Evolutionary conservation across 2,329 filamentous ascomycete genomes (phyloP), one percentile per base, ranked within the genome.

Genomic region (Lithohypha guttulata): DNA sequence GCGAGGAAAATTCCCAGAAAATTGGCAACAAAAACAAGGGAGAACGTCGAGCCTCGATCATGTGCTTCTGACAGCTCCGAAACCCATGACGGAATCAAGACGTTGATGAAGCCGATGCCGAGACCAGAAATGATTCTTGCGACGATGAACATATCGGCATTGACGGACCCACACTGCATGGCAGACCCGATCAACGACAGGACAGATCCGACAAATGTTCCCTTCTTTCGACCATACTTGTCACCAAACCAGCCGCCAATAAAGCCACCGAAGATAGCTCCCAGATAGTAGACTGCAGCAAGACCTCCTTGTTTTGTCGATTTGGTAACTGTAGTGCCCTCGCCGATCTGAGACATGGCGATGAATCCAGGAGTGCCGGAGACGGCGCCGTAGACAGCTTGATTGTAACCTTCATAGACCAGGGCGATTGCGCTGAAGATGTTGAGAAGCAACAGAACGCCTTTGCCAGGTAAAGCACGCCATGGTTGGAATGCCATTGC

Each of bases 1-100:
- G 51, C 51, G 19, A 54, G 47, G 19, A 54, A 49, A 19, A 54
- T 35, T 13, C 52, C 53, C 19, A 54, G 44, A 44, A 83, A 82
- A 52, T 84, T 84, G 6, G 83, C 58, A 0, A 78, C 83, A 46
- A 84, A 84, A 51, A 84, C 79, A 39, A 81, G 76, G 7, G 77
- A 75, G 41, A 84, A 74, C 46, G 81, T 81, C 33, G 76, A 69
- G 4, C 81, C 81, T 27, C 81, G 70, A 2, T 73, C 77, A 0
- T 71, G 81, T 51, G 82, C 75, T 26, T 79, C 72, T 0, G 77
- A 73, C 0, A 75, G 79, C 56, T 83, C 80, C 0, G 79, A 79
- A 1, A 77, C 77, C 77, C 77, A 83, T 3, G 81, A 77, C 0
- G 79, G 79, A 0, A 79, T 72, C 45, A 83, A 81, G 6, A 77